Conservation (phyloP, 768 basidiomycete species). For the Tricholoma sp. region DNA sequence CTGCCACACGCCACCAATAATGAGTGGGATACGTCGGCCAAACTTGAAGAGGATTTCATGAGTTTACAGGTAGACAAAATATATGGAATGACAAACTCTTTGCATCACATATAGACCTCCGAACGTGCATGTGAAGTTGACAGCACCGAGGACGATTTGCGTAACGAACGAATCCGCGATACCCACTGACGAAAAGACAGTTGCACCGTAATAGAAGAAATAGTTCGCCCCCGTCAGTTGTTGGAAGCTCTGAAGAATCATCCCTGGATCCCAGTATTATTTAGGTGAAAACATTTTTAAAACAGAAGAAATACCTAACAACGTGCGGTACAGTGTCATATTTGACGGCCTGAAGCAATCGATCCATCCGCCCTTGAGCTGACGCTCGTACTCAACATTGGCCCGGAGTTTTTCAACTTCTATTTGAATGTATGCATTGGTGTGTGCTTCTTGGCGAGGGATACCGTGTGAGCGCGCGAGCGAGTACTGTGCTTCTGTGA, state of each 20-base stretch:
- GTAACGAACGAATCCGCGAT: constrained; percentile 62
- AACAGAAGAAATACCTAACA: constrained; percentile 32
- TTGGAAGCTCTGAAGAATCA: constrained; percentile 64
- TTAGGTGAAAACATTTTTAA: not conserved
- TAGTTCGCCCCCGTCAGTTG: constrained; percentile 71
- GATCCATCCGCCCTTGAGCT: constrained; percentile 51
- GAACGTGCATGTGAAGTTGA: constrained; percentile 71
- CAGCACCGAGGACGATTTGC: constrained; percentile 71
- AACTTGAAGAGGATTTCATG: constrained; percentile 30
- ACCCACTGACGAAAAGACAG: constrained; percentile 64
- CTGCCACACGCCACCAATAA: constrained; percentile 69
- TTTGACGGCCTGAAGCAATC: constrained; percentile 56
- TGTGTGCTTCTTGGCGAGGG: constrained; percentile 29
- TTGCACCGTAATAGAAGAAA: constrained; percentile 66
- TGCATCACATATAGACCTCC: constrained; percentile 73
- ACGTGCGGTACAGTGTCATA: constrained; percentile 61
- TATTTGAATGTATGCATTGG: constrained; percentile 36
- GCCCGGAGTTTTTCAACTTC: constrained; percentile 53
- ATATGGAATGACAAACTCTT: constrained; percentile 29
- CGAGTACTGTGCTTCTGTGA: constrained; percentile 44
- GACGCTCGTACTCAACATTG: constrained; percentile 45
- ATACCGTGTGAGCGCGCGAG: constrained; percentile 48
- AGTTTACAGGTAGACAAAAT: not conserved
- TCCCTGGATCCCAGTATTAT: constrained; percentile 30
- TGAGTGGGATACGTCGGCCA: constrained; percentile 60